Evolutionary conservation across 805 yeast species (phyloP), one percentile per base, ranked within the genome.

Genomic region (Ascoidea asiatica): DNA sequence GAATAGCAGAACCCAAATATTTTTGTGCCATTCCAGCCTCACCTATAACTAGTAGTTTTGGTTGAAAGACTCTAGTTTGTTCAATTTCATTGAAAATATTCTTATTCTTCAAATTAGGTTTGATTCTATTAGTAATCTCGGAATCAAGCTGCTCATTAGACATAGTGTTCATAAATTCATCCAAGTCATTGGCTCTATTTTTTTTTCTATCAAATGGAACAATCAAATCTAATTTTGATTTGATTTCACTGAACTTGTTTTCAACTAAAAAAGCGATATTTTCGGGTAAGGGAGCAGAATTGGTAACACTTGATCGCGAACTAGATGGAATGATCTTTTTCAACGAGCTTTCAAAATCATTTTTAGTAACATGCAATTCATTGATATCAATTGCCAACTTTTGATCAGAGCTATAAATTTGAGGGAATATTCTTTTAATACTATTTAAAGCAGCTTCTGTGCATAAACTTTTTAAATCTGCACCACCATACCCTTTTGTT

Each of bases 401-500:
- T 41, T 82, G 83, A 44, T 72, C 69, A 7, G 89, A 73, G 50
- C 72, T 64, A 61, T 92, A 92, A 40, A 92, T 90, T 61, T 92
- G 97, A 0, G 99, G 99, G 53, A 81, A 90, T 40, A 81, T 75
- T 50, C 97, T 67, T 62, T 90, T 97, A 38, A 92, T 90, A 54
- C 95, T 81, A 54, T 82, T 80, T 49, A 92, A 67, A 0, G 97
- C 97, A 23, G 97, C 89, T 58, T 92, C 98, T 0, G 97, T 90
- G 59, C 97, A 88, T 23, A 92, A 65, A 0, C 97, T 95, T 45
- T 96, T 68, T 50, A 92, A 66, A 60, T 92, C 98, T 2, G 98
- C 97, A 66, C 98, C 98, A 41, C 98, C 98, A 56, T 85, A 92
- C 0, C 98, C 98, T 58, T 89, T 90, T 0, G 98, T 90, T 46